Base-by-base conservation (phyloP, 495 filamentous ascomycete species). In the Pyrenula aspistea region DNA sequence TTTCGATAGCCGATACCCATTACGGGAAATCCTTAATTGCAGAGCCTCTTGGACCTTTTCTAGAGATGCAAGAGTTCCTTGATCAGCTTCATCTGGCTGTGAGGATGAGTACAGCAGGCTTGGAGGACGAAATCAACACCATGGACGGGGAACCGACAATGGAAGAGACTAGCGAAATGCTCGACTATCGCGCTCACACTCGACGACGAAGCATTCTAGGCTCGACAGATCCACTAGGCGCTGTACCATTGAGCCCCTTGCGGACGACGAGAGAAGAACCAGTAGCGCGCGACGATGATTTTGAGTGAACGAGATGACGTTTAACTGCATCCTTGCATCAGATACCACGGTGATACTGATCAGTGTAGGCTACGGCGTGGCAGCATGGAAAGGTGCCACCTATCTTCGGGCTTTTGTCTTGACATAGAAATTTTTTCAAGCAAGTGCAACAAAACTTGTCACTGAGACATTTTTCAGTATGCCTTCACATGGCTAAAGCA, bases 1-100 rank as follows among this genome's bases (percentile, higher is more conserved):
- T 95, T 12, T 81, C 86, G 53, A 82, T 85, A 56, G 88, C 87
- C 0, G 71, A 82, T 22, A 75, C 73, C 56, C 79, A 88, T 53
- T 94, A 95, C 67, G 75, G 78, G 20, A 70, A 77, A 21, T 71
- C 85, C 1, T 69, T 80, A 0, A 71, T 77, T n/a, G 70, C 74
- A 42, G 74, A 82, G 55, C 81, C 78, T 12, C 70, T 81, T 0
- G 83, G 78, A 59, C 63, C 57, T 31, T 80, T 73, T 78, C 81
- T 59, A 65, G 78, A 72, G 69, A 86, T 71, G 73, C 73, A 74
- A 52, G 63, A 53, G 22, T 87, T 87, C 61, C 63, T 89, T 31
- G 77, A 81, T 25, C 76, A 77, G 4, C 73, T 93, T 23, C 71
- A 80, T 12, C 81, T 77, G 55, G 69, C 77, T 23, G 69, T 87